Base-by-base conservation (phyloP, 2,329 filamentous ascomycete genomes). In the Polychaeton citri region DNA sequence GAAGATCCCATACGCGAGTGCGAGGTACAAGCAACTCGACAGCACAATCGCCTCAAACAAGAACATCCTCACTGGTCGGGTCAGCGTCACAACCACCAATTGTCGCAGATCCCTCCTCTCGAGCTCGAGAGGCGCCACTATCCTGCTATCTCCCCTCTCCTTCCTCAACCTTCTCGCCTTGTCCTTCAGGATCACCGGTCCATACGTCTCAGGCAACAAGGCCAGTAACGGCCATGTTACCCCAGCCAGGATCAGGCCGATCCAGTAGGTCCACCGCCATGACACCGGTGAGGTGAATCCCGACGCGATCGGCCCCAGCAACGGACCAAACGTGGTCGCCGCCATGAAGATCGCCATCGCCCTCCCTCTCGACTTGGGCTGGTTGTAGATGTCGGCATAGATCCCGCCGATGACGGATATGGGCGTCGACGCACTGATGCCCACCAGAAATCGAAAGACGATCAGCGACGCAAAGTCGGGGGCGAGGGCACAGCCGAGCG, bases 11-110 rank as follows among this genome's bases (percentile, higher is more conserved):
- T 85, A 87, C 6, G 59, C 62, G 33, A 66, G 62, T 21, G 76
- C 69, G 19, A 87, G 64, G 21, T 81, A 75, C 8, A 86, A 64
- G 55, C 85, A 87, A 1, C 71, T 74, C 33, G 75, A 78, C 17
- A 76, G 65, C 6, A 88, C 80, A 34, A 88, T 80, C 33, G 79
- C 76, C 51, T 90, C 83, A 30, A 70, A 76, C 31, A 60, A 51
- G n/a, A 84, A 63, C 82, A 88, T 88, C 18, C 77, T 68, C 5
- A 86, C 56, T 0, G 83, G 82, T 1, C 82, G 64, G 1, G 76
- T 78, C 24, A 87, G 61, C 0, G 84, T 77, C n/a, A 80, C 72
- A 1, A 69, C 74, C n/a, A 76, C 54, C 35, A 83, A 67, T 44
- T 80, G 69, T 21, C 60, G 65, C 30, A 75, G 58, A 31, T 66